Percentiles rank a stretch among this genome's conserved stretches.
Conservation (phyloP, 768 basidiomycete species). For the Tylopilus sp. region DNA sequence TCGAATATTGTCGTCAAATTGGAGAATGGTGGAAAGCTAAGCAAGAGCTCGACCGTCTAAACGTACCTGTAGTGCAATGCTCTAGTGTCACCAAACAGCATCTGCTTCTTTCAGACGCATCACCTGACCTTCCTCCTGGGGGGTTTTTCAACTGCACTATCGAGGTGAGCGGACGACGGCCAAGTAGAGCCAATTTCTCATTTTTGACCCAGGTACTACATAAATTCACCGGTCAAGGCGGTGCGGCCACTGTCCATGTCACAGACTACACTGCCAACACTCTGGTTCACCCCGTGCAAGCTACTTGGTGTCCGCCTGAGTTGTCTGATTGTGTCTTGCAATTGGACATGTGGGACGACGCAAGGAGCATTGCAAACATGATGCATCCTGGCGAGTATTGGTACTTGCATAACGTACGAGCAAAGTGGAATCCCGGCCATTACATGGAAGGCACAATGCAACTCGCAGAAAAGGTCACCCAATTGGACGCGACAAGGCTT, state of each 20-base stretch:
- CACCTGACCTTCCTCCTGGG: constrained; percentile 39
- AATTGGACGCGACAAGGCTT: constrained; percentile 40
- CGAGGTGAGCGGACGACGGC: constrained; percentile 41
- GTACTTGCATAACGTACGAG: constrained; percentile 49
- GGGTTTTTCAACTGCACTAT: constrained; percentile 64
- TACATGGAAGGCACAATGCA: constrained; percentile 53
- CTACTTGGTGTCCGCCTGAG: constrained; percentile 45
- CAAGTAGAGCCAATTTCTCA: background rate
- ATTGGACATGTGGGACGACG: constrained; percentile 58
- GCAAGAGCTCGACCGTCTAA: constrained; percentile 16
- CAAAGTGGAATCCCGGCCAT: constrained; percentile 36
- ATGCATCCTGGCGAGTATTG: constrained; percentile 53
- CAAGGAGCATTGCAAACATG: constrained; percentile 36
- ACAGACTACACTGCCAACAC: constrained; percentile 61
- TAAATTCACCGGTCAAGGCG: constrained; percentile 36
- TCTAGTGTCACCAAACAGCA: constrained; percentile 34
- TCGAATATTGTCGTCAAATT: constrained; percentile 42
- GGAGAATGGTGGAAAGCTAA: constrained; percentile 51
- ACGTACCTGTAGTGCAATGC: constrained; percentile 15
- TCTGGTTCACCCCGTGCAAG: constrained; percentile 30
- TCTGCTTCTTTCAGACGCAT: constrained; percentile 47
- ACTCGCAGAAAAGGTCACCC: constrained; percentile 39
- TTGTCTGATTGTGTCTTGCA: constrained; percentile 46
- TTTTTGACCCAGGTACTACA: constrained; percentile 43
- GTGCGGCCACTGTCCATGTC: constrained; percentile 50